Evolutionary conservation across 2,329 filamentous ascomycete genomes (phyloP).

Genomic region (Beauveria sp.): DNA sequence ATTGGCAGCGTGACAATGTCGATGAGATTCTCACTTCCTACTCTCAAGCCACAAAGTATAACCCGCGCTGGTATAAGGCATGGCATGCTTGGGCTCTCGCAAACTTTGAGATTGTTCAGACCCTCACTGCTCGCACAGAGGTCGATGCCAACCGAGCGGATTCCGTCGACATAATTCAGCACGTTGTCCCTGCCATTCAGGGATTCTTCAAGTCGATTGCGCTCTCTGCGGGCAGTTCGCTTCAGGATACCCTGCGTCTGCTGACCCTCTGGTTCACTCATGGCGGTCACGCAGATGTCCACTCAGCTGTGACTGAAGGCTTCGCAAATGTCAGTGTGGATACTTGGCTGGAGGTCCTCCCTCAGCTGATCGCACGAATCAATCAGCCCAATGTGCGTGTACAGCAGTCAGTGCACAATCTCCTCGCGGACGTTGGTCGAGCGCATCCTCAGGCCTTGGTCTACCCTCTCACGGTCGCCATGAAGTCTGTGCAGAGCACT

Average conservation of each 20-base stretch:
- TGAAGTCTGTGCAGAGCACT: conserved; percentile 82
- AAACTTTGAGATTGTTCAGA: conserved; percentile 96
- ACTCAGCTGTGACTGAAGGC: conserved; percentile 78
- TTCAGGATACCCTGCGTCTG: conserved; percentile 89
- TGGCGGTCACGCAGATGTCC: conserved; percentile 82
- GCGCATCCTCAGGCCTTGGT: conserved; percentile 94
- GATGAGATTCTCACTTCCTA: conserved; percentile 89
- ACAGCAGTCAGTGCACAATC: conserved; percentile 81
- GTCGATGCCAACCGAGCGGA: conserved; percentile 40
- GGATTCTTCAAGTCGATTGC: conserved; percentile 98
- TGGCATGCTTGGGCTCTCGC: conserved; percentile 98
- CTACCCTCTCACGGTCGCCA: conserved; percentile 93
- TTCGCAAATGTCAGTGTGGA: conserved; percentile 90
- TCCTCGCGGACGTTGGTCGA: conserved; percentile 87
- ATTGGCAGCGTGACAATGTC: conserved; percentile 82
- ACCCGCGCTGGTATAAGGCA: conserved; percentile 94
- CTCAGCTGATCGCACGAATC: conserved; percentile 93
- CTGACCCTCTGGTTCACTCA: conserved; percentile 96
- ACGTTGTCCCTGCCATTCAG: conserved; percentile 88
- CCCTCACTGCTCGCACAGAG: conserved; percentile 60
- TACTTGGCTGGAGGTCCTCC: conserved; percentile 97
- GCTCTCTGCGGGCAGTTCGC: conserved; percentile 79
- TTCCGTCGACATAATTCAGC: conserved; percentile 65
- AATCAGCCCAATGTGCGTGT: conserved; percentile 90
- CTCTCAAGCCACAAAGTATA: conserved; percentile 84